Conservation (phyloP, 1,284 basidiomycete genomes). For the Pseudozyma sp. region DNA sequence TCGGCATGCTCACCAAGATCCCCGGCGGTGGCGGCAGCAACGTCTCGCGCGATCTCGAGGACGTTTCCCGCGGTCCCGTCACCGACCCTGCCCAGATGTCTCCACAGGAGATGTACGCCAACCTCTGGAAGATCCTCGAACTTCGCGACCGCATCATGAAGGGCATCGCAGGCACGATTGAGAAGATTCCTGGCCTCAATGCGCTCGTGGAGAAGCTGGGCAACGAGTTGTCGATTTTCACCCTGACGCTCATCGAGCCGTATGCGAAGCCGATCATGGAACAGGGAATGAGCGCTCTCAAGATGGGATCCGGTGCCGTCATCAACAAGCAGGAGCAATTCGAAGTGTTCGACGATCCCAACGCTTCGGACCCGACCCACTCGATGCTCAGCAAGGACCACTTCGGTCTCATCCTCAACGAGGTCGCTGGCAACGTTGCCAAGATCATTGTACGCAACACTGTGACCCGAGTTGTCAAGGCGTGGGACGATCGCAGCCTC, state of each 20-base stretch:
- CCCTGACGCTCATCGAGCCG: constrained; percentile 68
- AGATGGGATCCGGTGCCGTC: constrained; percentile 64
- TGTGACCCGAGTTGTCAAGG: constrained; percentile 79
- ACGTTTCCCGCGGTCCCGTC: constrained; percentile 67
- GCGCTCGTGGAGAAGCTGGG: constrained; percentile 83
- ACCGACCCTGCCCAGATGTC: constrained; percentile 76
- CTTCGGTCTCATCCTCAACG: constrained; percentile 68
- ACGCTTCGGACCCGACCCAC: constrained; percentile 68
- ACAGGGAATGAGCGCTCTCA: constrained; percentile 65
- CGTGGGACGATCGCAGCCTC: constrained; percentile 74
- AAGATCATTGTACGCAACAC: constrained; percentile 73
- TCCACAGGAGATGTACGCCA: constrained; percentile 84
- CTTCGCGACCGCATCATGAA: constrained; percentile 85
- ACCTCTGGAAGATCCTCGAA: constrained; percentile 83
- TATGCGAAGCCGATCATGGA: constrained; percentile 67
- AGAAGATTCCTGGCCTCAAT: constrained; percentile 72
- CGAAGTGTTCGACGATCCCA: constrained; percentile 70
- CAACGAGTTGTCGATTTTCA: constrained; percentile 72
- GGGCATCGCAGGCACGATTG: constrained; percentile 86
- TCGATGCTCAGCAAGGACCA: constrained; percentile 68
- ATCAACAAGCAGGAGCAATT: constrained; percentile 63
- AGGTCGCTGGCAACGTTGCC: constrained; percentile 69
- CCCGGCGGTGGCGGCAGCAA: constrained; percentile 42
- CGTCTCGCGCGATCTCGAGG: constrained; percentile 58
- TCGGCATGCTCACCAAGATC: constrained; percentile 73